A percentile compares a stretch with the other conserved stretches of the same genome.
Conservation (phyloP, 495 filamentous ascomycete genomes). For the Aspergillus wentii region DNA sequence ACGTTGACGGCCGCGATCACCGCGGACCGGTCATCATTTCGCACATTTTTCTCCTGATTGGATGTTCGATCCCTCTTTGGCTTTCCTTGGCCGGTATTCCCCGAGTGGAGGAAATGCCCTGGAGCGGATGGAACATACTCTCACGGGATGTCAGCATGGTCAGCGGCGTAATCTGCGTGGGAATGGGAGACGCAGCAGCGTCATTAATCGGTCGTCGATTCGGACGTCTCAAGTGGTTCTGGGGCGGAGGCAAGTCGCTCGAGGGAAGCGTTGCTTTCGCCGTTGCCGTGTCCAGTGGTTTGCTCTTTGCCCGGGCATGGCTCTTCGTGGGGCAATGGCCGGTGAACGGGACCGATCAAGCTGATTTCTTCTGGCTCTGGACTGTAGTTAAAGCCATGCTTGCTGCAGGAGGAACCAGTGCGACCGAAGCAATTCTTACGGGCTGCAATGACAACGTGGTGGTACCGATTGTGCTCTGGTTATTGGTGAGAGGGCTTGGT, state of each 20-base stretch:
- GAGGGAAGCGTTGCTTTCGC: constrained; percentile 89
- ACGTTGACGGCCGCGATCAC: constrained; percentile 90
- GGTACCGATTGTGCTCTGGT: constrained; percentile 92
- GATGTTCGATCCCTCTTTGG: constrained; percentile 95
- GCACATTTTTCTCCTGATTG: constrained; percentile 92
- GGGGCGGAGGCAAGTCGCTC: constrained; percentile 92
- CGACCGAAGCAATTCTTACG: constrained; percentile 92
- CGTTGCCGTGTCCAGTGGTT: constrained; percentile 67
- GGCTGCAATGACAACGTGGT: constrained; percentile 99
- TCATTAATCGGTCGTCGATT: constrained; percentile 84
- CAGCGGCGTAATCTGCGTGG: constrained; percentile 87
- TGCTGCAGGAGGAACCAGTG: constrained; percentile 76
- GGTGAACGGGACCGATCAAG: constrained; percentile 21
- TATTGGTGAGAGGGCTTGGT: constrained; percentile 73
- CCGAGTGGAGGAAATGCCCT: constrained; percentile 44
- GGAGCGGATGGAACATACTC: constrained; percentile 67
- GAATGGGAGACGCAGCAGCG: constrained; percentile 93
- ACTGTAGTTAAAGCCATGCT: constrained; percentile 54
- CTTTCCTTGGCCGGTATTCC: constrained; percentile 67
- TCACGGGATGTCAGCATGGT: constrained; percentile 78
- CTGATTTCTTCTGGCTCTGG: constrained; percentile 27
- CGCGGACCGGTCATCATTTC: constrained; percentile 90
- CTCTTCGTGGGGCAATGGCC: constrained; percentile 69
- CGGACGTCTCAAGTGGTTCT: constrained; percentile 87
- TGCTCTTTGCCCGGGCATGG: constrained; percentile 71